Evolutionary conservation across 1,284 basidiomycete genomes (phyloP), one percentile per base, ranked within the genome.

Genomic region (Kwoniella shivajii): DNA sequence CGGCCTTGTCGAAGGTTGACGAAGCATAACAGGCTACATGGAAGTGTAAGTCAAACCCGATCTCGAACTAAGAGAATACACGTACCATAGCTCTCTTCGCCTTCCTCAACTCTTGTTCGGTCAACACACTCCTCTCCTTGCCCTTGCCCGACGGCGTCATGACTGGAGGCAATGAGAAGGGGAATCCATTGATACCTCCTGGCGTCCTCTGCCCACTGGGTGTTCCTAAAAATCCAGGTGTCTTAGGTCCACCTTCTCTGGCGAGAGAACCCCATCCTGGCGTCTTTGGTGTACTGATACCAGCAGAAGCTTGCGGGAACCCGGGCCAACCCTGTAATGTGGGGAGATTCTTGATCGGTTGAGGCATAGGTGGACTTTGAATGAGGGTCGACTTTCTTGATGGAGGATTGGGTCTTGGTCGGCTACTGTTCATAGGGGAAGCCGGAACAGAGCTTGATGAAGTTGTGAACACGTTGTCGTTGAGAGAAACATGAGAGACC

Each of bases 271-370:
- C 72, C 74, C 74, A 76, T 4, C 65, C 59, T 11, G 73, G 72
- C 9, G 71, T 69, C 1, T n/a, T n/a, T n/a, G n/a, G n/a, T 16
- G 44, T 27, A 39, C 30, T 51, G n/a, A 50, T 50, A 22, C 45
- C 36, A 9, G 43, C 6, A 27, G 50, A 20, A 16, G 26, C 36
- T 14, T 22, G 13, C 6, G 54, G 36, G 34, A 41, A 53, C 14
- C 56, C 54, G 2, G 56, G 49, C 56, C 56, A 57, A 13, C 56
- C 56, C n/a, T 46, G 45, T 61, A 78, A 36, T 0, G 73, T 73
- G 1, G 77, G 77, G 18, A 78, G 62, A 50, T 75, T 74, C 42
- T 74, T 73, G 53, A 78, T 78, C 0, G 76, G 77, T 22, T 65
- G 73, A 6, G 77, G 77, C 67, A 76, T 73, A 2, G 77, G 77